A percentile compares a stretch with the other conserved stretches of the same genome.
Conservation (phyloP, 805 yeast genomes). For the Saccharomyces eubayanus region DNA sequence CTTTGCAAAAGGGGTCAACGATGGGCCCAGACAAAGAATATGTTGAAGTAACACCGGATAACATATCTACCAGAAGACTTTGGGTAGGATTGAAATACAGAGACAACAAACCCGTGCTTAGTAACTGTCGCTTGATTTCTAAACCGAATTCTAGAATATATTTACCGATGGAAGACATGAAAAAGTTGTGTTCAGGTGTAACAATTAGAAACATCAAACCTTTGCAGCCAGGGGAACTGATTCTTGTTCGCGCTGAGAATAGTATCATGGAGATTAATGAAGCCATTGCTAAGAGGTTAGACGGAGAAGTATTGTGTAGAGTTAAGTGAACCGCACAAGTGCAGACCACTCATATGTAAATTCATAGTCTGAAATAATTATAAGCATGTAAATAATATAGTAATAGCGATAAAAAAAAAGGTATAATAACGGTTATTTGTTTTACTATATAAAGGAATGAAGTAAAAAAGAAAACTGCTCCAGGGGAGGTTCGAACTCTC, state of each 20-base stretch:
- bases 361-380: background rate
- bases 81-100: constrained; percentile 92
- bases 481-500: constrained; percentile 24
- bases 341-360: background rate
- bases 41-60: constrained; percentile 76
- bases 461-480: constrained; percentile 10
- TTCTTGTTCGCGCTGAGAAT: constrained; percentile 52
- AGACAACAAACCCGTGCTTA: constrained; percentile 67
- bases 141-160: constrained; percentile 76
- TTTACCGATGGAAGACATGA: constrained; percentile 55
- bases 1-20: constrained; percentile 76
- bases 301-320: constrained; percentile 78
- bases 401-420: background rate
- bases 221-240: constrained; percentile 80
- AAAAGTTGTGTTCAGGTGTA: constrained; percentile 66
- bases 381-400: background rate
- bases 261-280: constrained; percentile 72
- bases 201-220: constrained; percentile 71
- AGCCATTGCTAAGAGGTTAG: constrained; percentile 62
- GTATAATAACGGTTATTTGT: background rate
- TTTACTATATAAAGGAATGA: too few species aligned
- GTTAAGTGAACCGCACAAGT: constrained; percentile 35
- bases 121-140: constrained; percentile 62
- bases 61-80: constrained; percentile 73
- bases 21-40: constrained; percentile 75